phyloP scores from a whole-genome alignment of 768 basidiomycete genomes.

The Xerocomellus chrysenteron region DNA sequence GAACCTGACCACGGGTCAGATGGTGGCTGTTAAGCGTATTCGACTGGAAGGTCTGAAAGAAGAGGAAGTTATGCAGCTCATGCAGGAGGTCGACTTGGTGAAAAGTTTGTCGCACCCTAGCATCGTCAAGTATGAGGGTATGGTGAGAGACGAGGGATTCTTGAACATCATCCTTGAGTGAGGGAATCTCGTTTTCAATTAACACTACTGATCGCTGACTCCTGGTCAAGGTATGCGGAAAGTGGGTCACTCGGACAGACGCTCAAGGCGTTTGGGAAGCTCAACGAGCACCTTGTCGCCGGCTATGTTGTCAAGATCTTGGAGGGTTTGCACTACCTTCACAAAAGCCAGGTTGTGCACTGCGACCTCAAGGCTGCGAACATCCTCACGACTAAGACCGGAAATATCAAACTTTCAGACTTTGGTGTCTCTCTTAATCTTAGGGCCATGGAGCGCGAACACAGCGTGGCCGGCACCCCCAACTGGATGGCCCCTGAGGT shows the following conservation, averaged over 20 bases:
- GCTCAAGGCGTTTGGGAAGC: conserved; percentile 88
- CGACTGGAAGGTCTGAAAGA: conserved; percentile 87
- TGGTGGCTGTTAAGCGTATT: conserved; percentile 99
- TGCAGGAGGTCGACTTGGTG: conserved; percentile 92
- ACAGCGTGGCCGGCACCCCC: conserved; percentile 90
- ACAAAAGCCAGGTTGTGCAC: conserved; percentile 87
- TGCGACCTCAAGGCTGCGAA: conserved; percentile 99
- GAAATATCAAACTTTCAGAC: conserved; percentile 95
- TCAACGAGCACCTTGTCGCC: conserved; percentile 90
- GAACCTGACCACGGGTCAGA: conserved; percentile 91
- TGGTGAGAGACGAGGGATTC: conserved; percentile 84
- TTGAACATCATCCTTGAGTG: conserved; percentile 94
- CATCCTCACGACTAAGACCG: conserved; percentile 97
- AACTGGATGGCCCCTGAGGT: conserved; percentile 99
- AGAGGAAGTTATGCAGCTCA: conserved; percentile 85
- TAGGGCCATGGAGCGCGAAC: conserved; percentile 83
- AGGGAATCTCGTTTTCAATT: conserved; percentile 27
- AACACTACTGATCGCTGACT: conserved; percentile 13
- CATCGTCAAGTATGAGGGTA: conserved; percentile 97
- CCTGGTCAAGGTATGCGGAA: conserved; percentile 76
- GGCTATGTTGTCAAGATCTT: conserved; percentile 95
- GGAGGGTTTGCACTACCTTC: conserved; percentile 92
- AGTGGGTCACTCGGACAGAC: conserved; percentile 94
- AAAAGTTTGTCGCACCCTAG: conserved; percentile 90
- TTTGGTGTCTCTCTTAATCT: conserved; percentile 97